Evolutionary conservation across 306 rosid species (phyloP).

Genomic region (Comarum palustre): DNA sequence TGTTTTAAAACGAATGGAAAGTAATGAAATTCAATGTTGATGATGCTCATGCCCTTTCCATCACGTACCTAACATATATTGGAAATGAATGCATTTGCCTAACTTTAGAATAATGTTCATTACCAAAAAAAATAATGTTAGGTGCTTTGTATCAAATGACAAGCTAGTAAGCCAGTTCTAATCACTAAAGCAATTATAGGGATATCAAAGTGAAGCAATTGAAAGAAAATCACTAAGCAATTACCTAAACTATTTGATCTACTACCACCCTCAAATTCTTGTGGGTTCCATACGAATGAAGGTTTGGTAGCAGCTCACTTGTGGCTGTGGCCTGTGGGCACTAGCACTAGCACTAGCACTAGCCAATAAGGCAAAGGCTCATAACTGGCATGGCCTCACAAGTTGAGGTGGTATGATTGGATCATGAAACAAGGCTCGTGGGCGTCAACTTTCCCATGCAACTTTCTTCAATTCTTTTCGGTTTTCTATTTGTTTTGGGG

Average conservation of each 20-base stretch:
- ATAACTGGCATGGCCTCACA: conserved; percentile 52
- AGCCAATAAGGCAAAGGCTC: conserved; percentile 12
- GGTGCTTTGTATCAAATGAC: neutral
- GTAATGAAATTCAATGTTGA: neutral
- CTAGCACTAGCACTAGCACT: conserved; percentile 16
- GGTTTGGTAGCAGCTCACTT: conserved; percentile 14
- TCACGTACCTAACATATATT: neutral
- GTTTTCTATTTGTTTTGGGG: conserved; percentile 6
- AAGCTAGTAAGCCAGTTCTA: neutral
- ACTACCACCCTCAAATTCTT: neutral
- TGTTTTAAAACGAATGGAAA: neutral
- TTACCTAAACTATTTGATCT: neutral
- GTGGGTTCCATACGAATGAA: conserved; percentile 16
- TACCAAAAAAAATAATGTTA: neutral
- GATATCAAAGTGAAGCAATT: neutral
- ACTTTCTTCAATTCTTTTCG: conserved; percentile 30
- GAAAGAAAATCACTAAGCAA: conserved; percentile 7
- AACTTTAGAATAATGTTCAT: neutral
- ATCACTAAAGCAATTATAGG: conserved; percentile 14
- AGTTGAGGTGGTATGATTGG: conserved; percentile 54
- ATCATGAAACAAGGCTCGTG: conserved; percentile 75
- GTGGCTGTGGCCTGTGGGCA: conserved; percentile 13
- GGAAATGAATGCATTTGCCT: neutral
- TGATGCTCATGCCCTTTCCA: neutral
- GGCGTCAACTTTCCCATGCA: conserved; percentile 38